Base-by-base conservation (phyloP, 2,329 filamentous ascomycete species). In the Ascochyta koolunga region DNA sequence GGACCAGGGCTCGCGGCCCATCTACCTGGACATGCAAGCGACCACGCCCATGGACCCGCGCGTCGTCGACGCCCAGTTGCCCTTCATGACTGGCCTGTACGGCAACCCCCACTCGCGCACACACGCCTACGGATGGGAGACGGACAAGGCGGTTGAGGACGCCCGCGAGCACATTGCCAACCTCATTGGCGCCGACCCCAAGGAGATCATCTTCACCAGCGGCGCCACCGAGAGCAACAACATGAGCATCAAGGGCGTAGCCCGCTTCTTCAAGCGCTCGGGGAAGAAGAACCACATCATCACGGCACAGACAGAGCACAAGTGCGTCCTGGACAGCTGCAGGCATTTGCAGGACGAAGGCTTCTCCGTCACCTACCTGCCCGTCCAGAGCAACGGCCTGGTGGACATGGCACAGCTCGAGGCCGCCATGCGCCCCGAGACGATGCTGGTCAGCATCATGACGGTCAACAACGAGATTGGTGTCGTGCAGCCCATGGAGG, bases 281-380 rank as follows among this genome's bases (percentile, higher is more conserved):
- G 93, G 92, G 67, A 97, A 97, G 86, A 98, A 98, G 86, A 96
- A 90, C 79, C 95, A 99, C 77, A 93, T 99, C 70, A 92, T 99
- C 76, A 99, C 95, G 21, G 91, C 87, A 33, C 95, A 98, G 79
- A 99, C 95, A 0, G 95, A 99, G 78, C 95, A 99, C 83, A 99
- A 99, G 80, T 99, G 95, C 77, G 95, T 99, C 15, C 83, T 99
- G 46, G 95, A 99, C 78, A 97, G 93, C 79, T 98, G 93, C 77
- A 85, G 95, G 61, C 93, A 98, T 85, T 81, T 99, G 62, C 93
- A 98, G 78, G 93, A 97, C 67, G 95, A 99, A 69, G 95, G 95
- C 21, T 97, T 93, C 67, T 91, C 97, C 54, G 84, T 99, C 63
- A 99, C 95, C n/a, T 99, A 99, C 69, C 83, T 99, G 40, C 92